Percentiles rank a stretch among this genome's conserved stretches.
Evolutionary conservation across 2,329 filamentous ascomycete species (phyloP).

Genomic region (Ceratocystis huliohia): DNA sequence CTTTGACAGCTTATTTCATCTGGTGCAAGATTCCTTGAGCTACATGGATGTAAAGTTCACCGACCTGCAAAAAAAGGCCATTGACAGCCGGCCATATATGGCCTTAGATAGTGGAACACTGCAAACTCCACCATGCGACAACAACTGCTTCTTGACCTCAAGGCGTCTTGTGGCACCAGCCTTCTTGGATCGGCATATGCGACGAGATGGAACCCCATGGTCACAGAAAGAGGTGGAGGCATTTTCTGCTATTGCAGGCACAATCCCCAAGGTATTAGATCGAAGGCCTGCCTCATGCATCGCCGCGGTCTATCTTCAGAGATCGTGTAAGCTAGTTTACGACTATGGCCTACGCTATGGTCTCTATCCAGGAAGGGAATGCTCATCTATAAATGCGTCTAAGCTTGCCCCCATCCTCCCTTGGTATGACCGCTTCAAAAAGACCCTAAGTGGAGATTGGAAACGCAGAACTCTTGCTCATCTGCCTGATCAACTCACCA

Average conservation of each 20-base stretch:
- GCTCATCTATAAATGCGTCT: neutral
- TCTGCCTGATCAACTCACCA: conserved; percentile 43
- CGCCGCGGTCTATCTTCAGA: conserved; percentile 16
- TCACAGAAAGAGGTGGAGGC: conserved; percentile 7
- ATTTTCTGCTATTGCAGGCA: conserved; percentile 9
- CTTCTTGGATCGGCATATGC: neutral
- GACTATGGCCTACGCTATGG: neutral
- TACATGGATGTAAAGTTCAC: conserved; percentile 11
- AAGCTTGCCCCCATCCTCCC: conserved; percentile 32
- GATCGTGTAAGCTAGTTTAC: conserved; percentile 15
- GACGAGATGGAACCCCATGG: conserved; percentile 4
- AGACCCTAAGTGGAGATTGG: conserved; percentile 43
- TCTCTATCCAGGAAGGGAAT: conserved; percentile 3
- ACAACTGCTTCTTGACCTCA: conserved; percentile 16
- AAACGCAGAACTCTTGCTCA: conserved; percentile 43
- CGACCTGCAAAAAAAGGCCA: conserved; percentile 8
- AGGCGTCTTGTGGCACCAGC: neutral
- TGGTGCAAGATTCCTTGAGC: conserved; percentile 16
- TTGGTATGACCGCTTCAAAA: conserved; percentile 46
- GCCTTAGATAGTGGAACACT: conserved; percentile 3
- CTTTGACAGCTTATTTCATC: conserved; percentile 31
- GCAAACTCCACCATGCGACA: conserved; percentile 1
- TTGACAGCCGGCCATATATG: conserved; percentile 7
- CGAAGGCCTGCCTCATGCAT: conserved; percentile 17
- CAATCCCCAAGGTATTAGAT: conserved; percentile 9